These are phyloP conservation scores for Rhodotorula sp. DNA, from an alignment of 1,284 basidiomycete species.

Conservation along the genomic window DNA sequence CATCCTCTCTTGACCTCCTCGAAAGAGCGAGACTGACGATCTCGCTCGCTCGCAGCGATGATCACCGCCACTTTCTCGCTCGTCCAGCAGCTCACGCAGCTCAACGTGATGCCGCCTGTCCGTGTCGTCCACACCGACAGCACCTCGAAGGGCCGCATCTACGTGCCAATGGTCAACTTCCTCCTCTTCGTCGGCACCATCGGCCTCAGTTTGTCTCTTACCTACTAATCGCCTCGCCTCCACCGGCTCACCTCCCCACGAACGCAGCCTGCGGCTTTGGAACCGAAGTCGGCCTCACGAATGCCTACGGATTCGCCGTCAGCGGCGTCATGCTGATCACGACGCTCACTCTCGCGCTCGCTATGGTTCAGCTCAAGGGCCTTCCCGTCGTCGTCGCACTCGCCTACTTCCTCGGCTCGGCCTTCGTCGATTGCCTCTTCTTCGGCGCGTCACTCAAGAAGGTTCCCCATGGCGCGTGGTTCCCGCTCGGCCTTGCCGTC, in stretches of 20 bases:
- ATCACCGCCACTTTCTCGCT: constrained; percentile 69
- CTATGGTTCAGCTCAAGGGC: constrained; percentile 25
- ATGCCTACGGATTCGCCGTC: constrained; percentile 22
- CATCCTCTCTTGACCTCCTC: not conserved
- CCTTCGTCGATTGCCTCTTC: constrained; percentile 52
- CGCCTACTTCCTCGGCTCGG: constrained; percentile 60
- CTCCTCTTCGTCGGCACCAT: constrained; percentile 61
- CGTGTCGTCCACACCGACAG: constrained; percentile 62
- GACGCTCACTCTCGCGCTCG: constrained; percentile 26
- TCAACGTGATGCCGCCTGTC: constrained; percentile 23
- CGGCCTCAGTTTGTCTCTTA: constrained; percentile 50
- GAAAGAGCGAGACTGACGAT: constrained; percentile 48
- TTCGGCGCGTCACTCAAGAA: constrained; percentile 44
- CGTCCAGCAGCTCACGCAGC: constrained; percentile 31
- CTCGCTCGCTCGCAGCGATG: constrained; percentile 61
- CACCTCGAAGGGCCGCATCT: constrained; percentile 63
- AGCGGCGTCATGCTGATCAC: constrained; percentile 29
- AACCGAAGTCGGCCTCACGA: constrained; percentile 25
- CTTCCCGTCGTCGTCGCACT: constrained; percentile 55
- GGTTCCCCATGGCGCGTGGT: constrained; percentile 44
- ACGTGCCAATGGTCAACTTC: constrained; percentile 65
- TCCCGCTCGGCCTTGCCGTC: constrained; percentile 39
- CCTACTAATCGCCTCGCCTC: too few species aligned
- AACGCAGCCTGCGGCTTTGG: constrained; percentile 25
- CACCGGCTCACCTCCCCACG: not conserved